Percentiles rank a stretch among this genome's conserved stretches.
These are phyloP conservation scores for Thymus mandschuricus DNA, from an alignment of 257 asterid genomes.

Conservation along the genomic window DNA sequence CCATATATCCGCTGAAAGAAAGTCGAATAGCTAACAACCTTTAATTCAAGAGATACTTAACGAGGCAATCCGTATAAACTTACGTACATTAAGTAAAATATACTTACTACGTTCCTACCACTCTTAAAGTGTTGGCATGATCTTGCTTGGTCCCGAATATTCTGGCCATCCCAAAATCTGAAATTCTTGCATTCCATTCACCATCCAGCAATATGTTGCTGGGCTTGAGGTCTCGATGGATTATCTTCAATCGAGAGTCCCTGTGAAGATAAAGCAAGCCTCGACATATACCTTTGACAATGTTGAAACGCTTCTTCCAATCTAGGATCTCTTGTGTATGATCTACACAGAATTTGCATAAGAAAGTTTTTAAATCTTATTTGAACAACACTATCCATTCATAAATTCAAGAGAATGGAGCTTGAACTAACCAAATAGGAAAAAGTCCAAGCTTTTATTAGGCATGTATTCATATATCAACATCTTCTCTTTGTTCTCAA, in stretches of 20 bases:
- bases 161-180: conserved; percentile 73
- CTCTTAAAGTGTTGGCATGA: conserved; percentile 57
- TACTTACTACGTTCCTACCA: conserved; percentile 69
- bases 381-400: neutral
- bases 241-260: conserved; percentile 25
- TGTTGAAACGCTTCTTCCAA: conserved; percentile 27
- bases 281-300: conserved; percentile 25
- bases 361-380: neutral
- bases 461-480: conserved; percentile 50
- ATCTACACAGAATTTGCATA: conserved; percentile 11
- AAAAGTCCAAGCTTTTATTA: conserved; percentile 48
- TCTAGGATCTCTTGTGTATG: conserved; percentile 7
- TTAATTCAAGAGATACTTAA: neutral
- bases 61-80: neutral
- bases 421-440: conserved; percentile 42
- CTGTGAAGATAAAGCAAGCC: conserved; percentile 28
- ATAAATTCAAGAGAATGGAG: neutral
- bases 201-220: conserved; percentile 28
- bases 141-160: conserved; percentile 56
- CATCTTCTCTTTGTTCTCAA: conserved; percentile 47
- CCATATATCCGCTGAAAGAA: conserved; percentile 39
- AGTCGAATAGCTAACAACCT: neutral
- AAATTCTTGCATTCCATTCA: conserved; percentile 55
- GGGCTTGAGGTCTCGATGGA: conserved; percentile 29
- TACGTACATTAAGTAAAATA: neutral